Base-by-base conservation (phyloP, 2,329 filamentous ascomycete genomes). In the Ophiobolus disseminans region DNA sequence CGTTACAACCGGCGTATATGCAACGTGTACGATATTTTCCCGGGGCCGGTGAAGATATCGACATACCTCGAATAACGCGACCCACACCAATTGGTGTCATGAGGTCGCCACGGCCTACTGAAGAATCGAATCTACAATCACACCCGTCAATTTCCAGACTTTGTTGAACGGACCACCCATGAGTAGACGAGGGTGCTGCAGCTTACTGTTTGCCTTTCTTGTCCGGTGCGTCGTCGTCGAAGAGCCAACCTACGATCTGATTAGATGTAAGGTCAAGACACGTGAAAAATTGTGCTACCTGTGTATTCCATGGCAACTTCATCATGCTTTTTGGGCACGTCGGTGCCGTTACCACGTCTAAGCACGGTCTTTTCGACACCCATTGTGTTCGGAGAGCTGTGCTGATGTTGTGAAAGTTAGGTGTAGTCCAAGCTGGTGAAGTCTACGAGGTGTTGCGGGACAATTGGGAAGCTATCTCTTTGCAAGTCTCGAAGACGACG, bases 231-330 rank as follows among this genome's bases (percentile, higher is more conserved):
- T 68, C 76, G 17, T 78, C 68, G 68, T 95, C 87, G 76, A 88
- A 89, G 57, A 97, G 82, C 77, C 80, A 96, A 65, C 94, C 69
- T 70, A 26, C 6, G 30, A 25, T 23, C 3, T 23, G 11, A 48
- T 66, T n/a, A 63, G 62, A 55, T 32, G 25, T 38, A 22, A 19
- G 17, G 8, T 37, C 19, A 16, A 10, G 3, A 5, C 20, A 40
- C 10, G 23, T 26, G n/a, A 39, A 14, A 14, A 5, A 16, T 22
- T 10, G 32, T 46, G 35, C 37, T 63, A 70, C 69, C 94, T 32
- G 88, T 94, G 82, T 97, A 97, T 77, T 94, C 85, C 70, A 97
- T 96, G 68, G 83, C 84, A 68, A 97, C 90, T 20, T 77, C 84
- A 73, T 97, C 86, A 59, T 90, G 88, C 13, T 69, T 65, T 58